Conservation (phyloP, 2,329 filamentous ascomycete species). For the Botryotinia narcissicola region DNA sequence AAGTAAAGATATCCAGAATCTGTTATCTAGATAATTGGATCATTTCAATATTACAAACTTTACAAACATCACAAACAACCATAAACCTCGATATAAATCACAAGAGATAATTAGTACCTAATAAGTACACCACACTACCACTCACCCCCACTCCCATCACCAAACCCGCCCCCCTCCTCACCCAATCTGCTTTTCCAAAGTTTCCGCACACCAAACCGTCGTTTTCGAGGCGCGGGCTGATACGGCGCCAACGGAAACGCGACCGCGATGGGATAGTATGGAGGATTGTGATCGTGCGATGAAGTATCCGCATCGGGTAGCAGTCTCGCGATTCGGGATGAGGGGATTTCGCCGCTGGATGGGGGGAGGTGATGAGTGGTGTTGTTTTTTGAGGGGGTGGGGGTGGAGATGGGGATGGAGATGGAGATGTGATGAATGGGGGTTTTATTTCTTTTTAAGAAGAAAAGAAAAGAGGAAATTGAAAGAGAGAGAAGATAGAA, state of each 20-base stretch:
- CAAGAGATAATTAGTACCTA: neutral
- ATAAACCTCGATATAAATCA: neutral
- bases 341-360: neutral
- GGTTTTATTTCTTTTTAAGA: too few relatives aligned
- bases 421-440: too few relatives aligned
- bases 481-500: neutral
- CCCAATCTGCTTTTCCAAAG: neutral
- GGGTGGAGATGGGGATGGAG: neutral
- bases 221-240: neutral
- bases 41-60: neutral
- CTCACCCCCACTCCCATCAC: neutral
- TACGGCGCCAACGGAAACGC: slow-evolving; percentile 7
- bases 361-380: neutral
- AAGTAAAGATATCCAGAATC: neutral
- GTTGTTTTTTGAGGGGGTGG: neutral
- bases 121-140: neutral
- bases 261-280: neutral
- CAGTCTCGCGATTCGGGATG: neutral
- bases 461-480: neutral
- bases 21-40: neutral
- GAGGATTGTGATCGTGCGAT: neutral
- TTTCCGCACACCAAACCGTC: neutral
- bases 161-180: too few relatives aligned
- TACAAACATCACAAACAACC: neutral
- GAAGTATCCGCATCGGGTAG: neutral